phyloP scores from a whole-genome alignment of 2,329 filamentous ascomycete genomes.

The Lasiodiplodia sp. region DNA sequence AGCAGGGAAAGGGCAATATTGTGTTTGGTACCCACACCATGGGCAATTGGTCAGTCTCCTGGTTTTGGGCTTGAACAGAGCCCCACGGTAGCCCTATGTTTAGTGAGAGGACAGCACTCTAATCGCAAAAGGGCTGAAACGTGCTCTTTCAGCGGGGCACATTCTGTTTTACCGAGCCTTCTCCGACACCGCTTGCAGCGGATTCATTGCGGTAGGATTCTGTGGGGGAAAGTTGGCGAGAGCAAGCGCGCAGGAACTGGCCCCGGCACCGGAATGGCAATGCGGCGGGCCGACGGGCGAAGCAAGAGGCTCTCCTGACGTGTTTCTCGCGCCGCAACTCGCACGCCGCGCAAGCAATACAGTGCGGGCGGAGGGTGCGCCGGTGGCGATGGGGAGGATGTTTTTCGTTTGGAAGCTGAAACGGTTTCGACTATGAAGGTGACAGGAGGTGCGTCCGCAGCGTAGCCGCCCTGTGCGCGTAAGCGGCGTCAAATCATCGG shows the following conservation, averaged over 20 bases:
- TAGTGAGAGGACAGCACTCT: neutral
- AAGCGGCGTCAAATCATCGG: neutral
- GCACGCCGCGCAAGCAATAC: neutral
- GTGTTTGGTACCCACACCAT: neutral
- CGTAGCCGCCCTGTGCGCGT: neutral
- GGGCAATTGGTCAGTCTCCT: neutral
- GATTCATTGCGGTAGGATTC: conserved; percentile 2
- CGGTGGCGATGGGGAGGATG: neutral
- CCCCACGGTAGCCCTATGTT: neutral
- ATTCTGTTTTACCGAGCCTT: neutral
- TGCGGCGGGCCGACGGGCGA: conserved; percentile 16
- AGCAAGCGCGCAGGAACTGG: neutral
- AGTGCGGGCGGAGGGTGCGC: neutral
- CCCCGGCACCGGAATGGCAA: conserved; percentile 7
- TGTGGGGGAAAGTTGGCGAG: neutral
- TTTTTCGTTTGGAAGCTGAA: neutral
- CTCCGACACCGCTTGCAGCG: conserved; percentile 13
- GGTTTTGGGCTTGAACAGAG: neutral
- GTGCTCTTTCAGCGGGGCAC: neutral
- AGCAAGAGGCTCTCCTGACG: neutral
- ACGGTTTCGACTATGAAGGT: neutral
- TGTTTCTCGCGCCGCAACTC: neutral
- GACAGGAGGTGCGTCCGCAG: neutral
- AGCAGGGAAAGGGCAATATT: neutral
- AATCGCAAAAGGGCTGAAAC: neutral